Evolutionary conservation across 2,329 filamentous ascomycete species (phyloP).

Genomic region (Penicillium sp.): DNA sequence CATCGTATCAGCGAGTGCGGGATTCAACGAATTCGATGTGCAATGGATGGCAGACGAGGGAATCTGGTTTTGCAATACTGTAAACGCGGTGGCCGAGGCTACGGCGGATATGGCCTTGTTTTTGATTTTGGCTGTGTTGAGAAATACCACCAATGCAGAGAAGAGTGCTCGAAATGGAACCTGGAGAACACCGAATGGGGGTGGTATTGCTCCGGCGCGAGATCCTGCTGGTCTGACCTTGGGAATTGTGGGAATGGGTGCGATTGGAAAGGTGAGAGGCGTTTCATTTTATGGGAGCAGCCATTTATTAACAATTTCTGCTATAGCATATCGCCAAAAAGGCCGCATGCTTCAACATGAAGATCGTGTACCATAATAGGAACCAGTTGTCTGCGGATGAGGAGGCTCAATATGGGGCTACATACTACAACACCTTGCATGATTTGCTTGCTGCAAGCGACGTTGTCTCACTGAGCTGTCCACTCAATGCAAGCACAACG

Average conservation of each 20-base stretch:
- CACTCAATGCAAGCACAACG: conserved; percentile 43
- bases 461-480: conserved; percentile 51
- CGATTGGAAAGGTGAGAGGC: conserved; percentile 44
- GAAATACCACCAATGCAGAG: conserved; percentile 47
- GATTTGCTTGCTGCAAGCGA: conserved; percentile 45
- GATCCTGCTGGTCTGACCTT: conserved; percentile 49
- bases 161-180: conserved; percentile 36
- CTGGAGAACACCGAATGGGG: conserved; percentile 34
- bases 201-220: conserved; percentile 29
- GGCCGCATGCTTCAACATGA: conserved; percentile 46
- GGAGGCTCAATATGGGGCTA: conserved; percentile 30
- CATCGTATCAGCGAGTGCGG: conserved; percentile 49
- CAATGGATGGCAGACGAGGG: conserved; percentile 43
- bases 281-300: neutral
- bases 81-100: conserved; percentile 55
- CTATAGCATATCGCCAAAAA: conserved; percentile 39
- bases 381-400: conserved; percentile 37
- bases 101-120: conserved; percentile 55
- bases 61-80: conserved; percentile 57
- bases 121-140: conserved; percentile 45
- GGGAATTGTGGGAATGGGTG: conserved; percentile 52
- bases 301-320: neutral
- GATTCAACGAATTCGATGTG: conserved; percentile 51
- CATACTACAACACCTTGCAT: conserved; percentile 40
- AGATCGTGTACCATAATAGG: conserved; percentile 48